phyloP scores from a whole-genome alignment of 139 green algal genomes.

The Limnomonas spitsbergensis region DNA sequence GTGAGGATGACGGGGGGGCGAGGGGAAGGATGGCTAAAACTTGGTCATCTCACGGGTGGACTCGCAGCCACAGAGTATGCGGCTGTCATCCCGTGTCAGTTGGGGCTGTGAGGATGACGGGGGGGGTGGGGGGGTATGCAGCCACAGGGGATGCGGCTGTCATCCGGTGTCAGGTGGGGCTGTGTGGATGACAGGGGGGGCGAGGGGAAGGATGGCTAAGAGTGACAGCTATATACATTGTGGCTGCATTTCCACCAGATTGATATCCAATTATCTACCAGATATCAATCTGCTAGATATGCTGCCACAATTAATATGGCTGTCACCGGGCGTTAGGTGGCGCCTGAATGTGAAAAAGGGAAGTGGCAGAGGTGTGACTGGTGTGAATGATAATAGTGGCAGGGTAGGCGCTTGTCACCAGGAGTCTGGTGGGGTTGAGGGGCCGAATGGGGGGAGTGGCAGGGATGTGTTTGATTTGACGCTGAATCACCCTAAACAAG shows the following conservation, averaged over 20 bases:
- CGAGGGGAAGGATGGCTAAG: conserved; percentile 53
- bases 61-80: background rate
- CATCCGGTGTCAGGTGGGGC: no score
- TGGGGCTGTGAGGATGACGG: background rate
- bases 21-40: conserved; percentile 53
- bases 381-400: conserved; percentile 38
- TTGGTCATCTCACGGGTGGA: conserved; percentile 59
- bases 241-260: no score
- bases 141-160: background rate
- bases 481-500: no score
- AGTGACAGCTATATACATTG: no score
- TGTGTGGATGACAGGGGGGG: background rate
- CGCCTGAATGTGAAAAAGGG: no score
- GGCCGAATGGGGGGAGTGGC: no score
- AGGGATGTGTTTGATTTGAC: no score
- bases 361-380: conserved; percentile 56
- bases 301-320: no score
- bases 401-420: no score
- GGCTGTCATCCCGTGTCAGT: background rate
- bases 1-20: background rate
- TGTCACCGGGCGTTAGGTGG: no score
- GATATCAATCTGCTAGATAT: conserved; percentile 40
- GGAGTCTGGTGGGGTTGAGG: no score
- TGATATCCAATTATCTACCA: no score
- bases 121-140: background rate